These are phyloP conservation scores for Aspergillus nanangensis DNA, from an alignment of 495 filamentous ascomycete species.

Conservation along the genomic window DNA sequence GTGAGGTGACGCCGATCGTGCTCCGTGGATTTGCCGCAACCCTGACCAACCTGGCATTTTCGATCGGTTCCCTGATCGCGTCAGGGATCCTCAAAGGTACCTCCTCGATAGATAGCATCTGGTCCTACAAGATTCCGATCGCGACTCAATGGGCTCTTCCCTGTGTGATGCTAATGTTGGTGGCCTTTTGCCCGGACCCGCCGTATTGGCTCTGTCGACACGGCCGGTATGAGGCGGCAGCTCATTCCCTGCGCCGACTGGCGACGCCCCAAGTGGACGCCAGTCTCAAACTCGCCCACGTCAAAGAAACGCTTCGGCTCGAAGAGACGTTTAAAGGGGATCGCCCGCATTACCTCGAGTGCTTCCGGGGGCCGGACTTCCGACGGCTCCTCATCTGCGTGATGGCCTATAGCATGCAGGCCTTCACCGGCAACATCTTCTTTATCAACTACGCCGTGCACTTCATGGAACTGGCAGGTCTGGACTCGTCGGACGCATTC, in stretches of 20 bases:
- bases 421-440: slow-evolving; percentile 26
- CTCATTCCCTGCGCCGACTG: slow-evolving; percentile 29
- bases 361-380: slow-evolving; percentile 41
- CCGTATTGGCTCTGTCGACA: slow-evolving; percentile 46
- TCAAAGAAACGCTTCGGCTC: slow-evolving; percentile 29
- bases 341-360: slow-evolving; percentile 34
- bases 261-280: slow-evolving; percentile 16
- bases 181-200: slow-evolving; percentile 45
- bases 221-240: slow-evolving; percentile 36
- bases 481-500: slow-evolving; percentile 52
- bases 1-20: slow-evolving; percentile 33
- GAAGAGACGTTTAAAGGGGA: slow-evolving; percentile 40
- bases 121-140: slow-evolving; percentile 34
- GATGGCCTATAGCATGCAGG: slow-evolving; percentile 48
- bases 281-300: slow-evolving; percentile 22
- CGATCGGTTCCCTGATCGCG: slow-evolving; percentile 34
- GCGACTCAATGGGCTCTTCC: slow-evolving; percentile 33
- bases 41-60: slow-evolving; percentile 36
- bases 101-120: slow-evolving; percentile 17
- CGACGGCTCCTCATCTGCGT: slow-evolving; percentile 44
- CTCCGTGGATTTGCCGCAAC: slow-evolving; percentile 37
- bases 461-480: slow-evolving; percentile 57
- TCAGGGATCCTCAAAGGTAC: slow-evolving; percentile 36
- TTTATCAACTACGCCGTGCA: slow-evolving; percentile 33
- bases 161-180: slow-evolving; percentile 26